Evolutionary conservation across 306 rosid species (phyloP).

Genomic region (Oemleria cerasiformis): DNA sequence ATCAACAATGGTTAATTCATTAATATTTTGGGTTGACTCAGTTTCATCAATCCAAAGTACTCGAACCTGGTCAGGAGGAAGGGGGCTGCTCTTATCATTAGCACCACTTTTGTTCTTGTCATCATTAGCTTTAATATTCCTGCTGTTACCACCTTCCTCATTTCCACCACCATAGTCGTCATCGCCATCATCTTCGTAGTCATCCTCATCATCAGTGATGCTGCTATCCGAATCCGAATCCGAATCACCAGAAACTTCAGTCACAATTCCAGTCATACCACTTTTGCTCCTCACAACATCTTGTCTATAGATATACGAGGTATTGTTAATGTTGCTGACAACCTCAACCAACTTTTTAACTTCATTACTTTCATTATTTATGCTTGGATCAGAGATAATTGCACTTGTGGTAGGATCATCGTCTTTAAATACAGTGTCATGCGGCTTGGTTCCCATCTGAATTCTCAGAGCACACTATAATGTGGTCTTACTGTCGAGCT

Average conservation of each 20-base stretch:
- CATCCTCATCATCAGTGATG: slow-evolving; percentile 67
- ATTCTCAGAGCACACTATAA: slow-evolving; percentile 19
- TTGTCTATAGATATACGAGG: slow-evolving; percentile 62
- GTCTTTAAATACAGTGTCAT: slow-evolving; percentile 32
- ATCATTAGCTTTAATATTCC: slow-evolving; percentile 35
- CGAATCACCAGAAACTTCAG: slow-evolving; percentile 86
- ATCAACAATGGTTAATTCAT: slow-evolving; percentile 63
- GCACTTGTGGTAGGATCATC: slow-evolving; percentile 31
- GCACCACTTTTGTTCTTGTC: slow-evolving; percentile 29
- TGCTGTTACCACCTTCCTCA: slow-evolving; percentile 39
- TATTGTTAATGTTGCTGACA: slow-evolving; percentile 29
- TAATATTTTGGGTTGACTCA: slow-evolving; percentile 62
- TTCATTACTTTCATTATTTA: slow-evolving; percentile 45
- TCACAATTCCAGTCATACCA: slow-evolving; percentile 75
- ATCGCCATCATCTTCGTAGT: slow-evolving; percentile 39
- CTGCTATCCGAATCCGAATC: slow-evolving; percentile 81
- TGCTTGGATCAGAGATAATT: slow-evolving; percentile 27
- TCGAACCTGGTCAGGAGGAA: slow-evolving; percentile 71
- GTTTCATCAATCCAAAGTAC: slow-evolving; percentile 89
- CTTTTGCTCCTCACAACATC: slow-evolving; percentile 70
- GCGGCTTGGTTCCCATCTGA: slow-evolving; percentile 60
- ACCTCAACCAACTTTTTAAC: slow-evolving; percentile 32
- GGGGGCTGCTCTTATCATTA: slow-evolving; percentile 51
- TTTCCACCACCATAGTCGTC: slow-evolving; percentile 36
- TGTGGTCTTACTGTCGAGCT: slow-evolving; percentile 17